A percentile compares a stretch with the other conserved stretches of the same genome.
Evolutionary conservation across 2,329 filamentous ascomycete species (phyloP).

Genomic region (Fusarium sp.): DNA sequence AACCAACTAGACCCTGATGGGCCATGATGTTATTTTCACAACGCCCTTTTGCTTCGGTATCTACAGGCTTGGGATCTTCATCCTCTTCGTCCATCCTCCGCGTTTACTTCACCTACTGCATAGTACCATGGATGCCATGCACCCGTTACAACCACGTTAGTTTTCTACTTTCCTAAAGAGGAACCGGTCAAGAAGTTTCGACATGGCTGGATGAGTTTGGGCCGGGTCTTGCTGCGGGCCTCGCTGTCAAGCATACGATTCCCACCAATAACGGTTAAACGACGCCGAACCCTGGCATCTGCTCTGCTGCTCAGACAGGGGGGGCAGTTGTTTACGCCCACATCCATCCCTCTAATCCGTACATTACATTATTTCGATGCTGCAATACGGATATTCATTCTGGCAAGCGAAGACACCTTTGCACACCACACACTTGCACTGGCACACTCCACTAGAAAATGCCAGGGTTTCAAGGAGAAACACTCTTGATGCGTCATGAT

Average conservation of each 20-base stretch:
- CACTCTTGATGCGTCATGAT: conserved; percentile 30
- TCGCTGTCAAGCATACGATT: conserved; percentile 33
- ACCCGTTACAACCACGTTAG: conserved; percentile 45
- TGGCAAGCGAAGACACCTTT: conserved; percentile 11
- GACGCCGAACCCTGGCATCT: conserved; percentile 8
- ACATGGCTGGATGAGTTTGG: conserved; percentile 47
- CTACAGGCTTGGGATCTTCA: not conserved
- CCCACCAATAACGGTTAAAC: conserved; percentile 41
- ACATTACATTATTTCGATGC: conserved; percentile 22
- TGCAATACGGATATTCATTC: conserved; percentile 19
- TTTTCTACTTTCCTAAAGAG: conserved; percentile 54
- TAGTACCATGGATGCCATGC: conserved; percentile 20
- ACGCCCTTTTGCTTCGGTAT: not conserved
- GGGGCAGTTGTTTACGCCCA: conserved; percentile 7
- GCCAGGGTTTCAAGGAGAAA: conserved; percentile 29
- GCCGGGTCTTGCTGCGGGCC: conserved; percentile 39
- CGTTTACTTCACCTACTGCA: conserved; percentile 18
- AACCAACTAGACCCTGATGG: not conserved
- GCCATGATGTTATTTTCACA: not conserved
- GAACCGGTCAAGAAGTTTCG: conserved; percentile 53
- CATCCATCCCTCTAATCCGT: not conserved
- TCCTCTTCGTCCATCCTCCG: not conserved
- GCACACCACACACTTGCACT: conserved; percentile 4
- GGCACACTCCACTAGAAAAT: conserved; percentile 7
- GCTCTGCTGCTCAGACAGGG: conserved; percentile 9